These are phyloP conservation scores for Calonectria pseudoreteaudii DNA, from an alignment of 2,329 filamentous ascomycete species.

Conservation along the genomic window DNA sequence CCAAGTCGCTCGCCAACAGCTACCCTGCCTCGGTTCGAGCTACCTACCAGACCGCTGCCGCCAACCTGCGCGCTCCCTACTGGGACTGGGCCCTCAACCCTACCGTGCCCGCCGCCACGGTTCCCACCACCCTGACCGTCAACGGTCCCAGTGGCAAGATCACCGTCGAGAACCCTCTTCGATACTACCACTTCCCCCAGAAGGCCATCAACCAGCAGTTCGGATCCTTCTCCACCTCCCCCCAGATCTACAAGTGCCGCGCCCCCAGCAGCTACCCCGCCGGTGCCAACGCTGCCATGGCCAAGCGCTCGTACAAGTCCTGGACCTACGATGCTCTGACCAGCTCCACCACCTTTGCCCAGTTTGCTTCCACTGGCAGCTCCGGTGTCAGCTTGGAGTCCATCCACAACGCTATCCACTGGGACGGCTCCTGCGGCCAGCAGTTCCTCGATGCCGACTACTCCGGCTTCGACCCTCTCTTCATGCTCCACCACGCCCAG, in stretches of 20 bases:
- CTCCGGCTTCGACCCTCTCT: slow-evolving; percentile 59
- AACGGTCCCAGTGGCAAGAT: slow-evolving; percentile 54
- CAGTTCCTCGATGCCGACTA: slow-evolving; percentile 55
- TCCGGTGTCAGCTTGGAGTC: slow-evolving; percentile 55
- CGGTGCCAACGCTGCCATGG: slow-evolving; percentile 51
- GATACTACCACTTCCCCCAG: slow-evolving; percentile 62
- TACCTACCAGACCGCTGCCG: slow-evolving; percentile 58
- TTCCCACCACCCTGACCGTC: slow-evolving; percentile 50
- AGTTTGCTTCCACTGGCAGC: slow-evolving; percentile 50
- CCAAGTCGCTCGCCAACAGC: not conserved
- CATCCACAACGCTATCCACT: slow-evolving; percentile 58
- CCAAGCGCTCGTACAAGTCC: slow-evolving; percentile 50
- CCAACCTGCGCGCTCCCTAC: slow-evolving; percentile 61
- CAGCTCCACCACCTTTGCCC: slow-evolving; percentile 49
- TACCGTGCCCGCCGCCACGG: slow-evolving; percentile 56
- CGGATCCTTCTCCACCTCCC: slow-evolving; percentile 44
- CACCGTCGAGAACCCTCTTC: slow-evolving; percentile 63
- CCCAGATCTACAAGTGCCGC: slow-evolving; percentile 56
- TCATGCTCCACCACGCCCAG: slow-evolving; percentile 66
- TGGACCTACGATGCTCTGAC: slow-evolving; percentile 58
- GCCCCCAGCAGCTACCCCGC: slow-evolving; percentile 52
- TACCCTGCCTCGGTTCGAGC: slow-evolving; percentile 36
- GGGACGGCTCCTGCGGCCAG: slow-evolving; percentile 52
- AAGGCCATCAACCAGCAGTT: slow-evolving; percentile 52
- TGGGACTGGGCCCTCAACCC: slow-evolving; percentile 65